Conservation (phyloP, 2,329 filamentous ascomycete genomes). For the Cordyceps militaris region DNA sequence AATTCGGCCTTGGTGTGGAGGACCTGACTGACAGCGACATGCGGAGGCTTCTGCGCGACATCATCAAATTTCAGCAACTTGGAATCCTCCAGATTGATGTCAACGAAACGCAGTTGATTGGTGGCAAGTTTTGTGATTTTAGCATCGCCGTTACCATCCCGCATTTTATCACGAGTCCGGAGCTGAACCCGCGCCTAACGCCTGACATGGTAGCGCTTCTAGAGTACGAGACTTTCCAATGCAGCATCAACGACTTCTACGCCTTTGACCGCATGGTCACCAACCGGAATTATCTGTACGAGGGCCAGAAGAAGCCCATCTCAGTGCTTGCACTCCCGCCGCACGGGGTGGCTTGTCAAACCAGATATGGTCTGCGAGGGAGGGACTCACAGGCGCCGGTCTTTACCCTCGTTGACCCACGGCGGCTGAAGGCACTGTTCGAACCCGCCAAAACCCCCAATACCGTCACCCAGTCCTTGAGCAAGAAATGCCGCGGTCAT, state of each 20-base stretch:
- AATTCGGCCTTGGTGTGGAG: neutral
- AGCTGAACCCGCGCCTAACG: neutral
- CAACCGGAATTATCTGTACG: neutral
- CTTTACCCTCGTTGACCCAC: no score
- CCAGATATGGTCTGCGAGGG: no score
- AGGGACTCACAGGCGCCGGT: no score
- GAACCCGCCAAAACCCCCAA: no score
- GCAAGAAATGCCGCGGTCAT: no score
- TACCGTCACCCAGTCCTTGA: no score
- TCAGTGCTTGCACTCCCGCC: neutral
- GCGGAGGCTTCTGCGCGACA: neutral
- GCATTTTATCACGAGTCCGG: slow-evolving; percentile 16
- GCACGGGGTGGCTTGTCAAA: no score
- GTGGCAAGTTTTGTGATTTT: slow-evolving; percentile 20
- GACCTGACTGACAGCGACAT: neutral
- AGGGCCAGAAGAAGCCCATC: neutral
- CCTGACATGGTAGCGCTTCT: neutral
- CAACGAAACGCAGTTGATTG: slow-evolving; percentile 17
- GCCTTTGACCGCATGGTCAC: neutral
- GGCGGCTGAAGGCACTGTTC: no score
- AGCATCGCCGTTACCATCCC: slow-evolving; percentile 21
- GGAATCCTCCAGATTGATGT: neutral
- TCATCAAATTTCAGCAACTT: neutral
- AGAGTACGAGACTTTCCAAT: neutral
- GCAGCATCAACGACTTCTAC: neutral